Percentiles rank a stretch among this genome's conserved stretches.
phyloP scores from a whole-genome alignment of 768 basidiomycete genomes.

The Lactifluus pinguis region DNA sequence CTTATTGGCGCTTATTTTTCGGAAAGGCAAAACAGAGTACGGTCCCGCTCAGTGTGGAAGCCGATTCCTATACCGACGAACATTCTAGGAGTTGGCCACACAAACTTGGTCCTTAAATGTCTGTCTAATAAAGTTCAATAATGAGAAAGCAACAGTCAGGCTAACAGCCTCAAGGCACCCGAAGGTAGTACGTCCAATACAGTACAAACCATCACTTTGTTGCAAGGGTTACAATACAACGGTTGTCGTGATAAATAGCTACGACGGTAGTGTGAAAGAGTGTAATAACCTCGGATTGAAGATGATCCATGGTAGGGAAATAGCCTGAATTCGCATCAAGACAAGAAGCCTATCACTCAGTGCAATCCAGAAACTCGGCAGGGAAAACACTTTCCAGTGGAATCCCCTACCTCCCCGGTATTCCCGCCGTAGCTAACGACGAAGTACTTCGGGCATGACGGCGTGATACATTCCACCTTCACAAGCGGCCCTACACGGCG shows the following conservation, averaged over 20 bases:
- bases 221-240: not conserved
- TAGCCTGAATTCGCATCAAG: too few species aligned
- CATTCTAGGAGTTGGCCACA: too few species aligned
- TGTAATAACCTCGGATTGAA: not conserved
- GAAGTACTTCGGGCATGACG: not conserved
- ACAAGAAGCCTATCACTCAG: not conserved
- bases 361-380: not conserved
- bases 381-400: not conserved
- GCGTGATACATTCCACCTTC: not conserved
- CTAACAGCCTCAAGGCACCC: not conserved
- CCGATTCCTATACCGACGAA: too few species aligned
- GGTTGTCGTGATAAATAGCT: not conserved
- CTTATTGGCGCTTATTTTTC: too few species aligned
- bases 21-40: too few species aligned
- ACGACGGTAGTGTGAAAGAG: not conserved
- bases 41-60: too few species aligned
- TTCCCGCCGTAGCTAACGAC: not conserved
- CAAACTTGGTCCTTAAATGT: too few species aligned
- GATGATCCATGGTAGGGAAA: not conserved
- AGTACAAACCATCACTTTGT: not conserved
- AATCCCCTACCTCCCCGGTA: not conserved
- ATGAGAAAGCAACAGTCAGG: not conserved
- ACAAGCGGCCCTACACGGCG: not conserved
- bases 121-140: not conserved
- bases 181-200: not conserved